Evolutionary conservation across 345 rosid species (phyloP).

Genomic region (Salix suchowensis): DNA sequence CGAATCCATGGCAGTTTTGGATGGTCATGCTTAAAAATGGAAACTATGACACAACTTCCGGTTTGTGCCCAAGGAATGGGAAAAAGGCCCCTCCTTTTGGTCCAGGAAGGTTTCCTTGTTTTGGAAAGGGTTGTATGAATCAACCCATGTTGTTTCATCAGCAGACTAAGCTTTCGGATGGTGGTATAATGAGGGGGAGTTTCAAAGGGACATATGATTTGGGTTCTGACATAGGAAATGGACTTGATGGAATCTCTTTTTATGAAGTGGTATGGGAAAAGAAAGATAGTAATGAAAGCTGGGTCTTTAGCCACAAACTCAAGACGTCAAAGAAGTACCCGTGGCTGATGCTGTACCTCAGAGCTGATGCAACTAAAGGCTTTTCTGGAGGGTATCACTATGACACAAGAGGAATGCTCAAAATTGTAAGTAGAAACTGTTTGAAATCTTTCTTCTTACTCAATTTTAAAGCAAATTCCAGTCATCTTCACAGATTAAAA

Average conservation of each 20-base stretch:
- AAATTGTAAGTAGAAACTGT: conserved; percentile 17
- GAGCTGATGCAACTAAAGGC: conserved; percentile 33
- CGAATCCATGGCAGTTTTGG: conserved; percentile 32
- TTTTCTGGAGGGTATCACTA: conserved; percentile 34
- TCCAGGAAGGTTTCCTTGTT: conserved; percentile 27
- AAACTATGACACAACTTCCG: conserved; percentile 23
- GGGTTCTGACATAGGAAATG: conserved; percentile 9
- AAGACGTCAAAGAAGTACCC: conserved; percentile 35
- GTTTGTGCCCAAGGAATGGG: conserved; percentile 27
- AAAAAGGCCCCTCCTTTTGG: conserved; percentile 18
- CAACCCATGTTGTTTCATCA: conserved; percentile 26
- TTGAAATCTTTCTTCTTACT: not conserved
- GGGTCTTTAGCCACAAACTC: conserved; percentile 29
- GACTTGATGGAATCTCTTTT: conserved; percentile 13
- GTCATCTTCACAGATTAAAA: not conserved
- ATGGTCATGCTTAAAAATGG: conserved; percentile 37
- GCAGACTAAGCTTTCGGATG: conserved; percentile 14
- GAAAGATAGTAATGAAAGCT: conserved; percentile 12
- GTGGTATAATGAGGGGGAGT: conserved; percentile 19
- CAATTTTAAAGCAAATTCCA: not conserved
- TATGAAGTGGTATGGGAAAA: conserved; percentile 31
- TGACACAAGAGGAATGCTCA: conserved; percentile 33
- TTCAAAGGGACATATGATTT: conserved; percentile 29
- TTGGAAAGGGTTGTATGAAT: conserved; percentile 31
- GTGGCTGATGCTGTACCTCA: conserved; percentile 32